Evolutionary conservation across 371 early-diverging fungal genomes (phyloP).

Genomic region (Mortierella sp.): DNA sequence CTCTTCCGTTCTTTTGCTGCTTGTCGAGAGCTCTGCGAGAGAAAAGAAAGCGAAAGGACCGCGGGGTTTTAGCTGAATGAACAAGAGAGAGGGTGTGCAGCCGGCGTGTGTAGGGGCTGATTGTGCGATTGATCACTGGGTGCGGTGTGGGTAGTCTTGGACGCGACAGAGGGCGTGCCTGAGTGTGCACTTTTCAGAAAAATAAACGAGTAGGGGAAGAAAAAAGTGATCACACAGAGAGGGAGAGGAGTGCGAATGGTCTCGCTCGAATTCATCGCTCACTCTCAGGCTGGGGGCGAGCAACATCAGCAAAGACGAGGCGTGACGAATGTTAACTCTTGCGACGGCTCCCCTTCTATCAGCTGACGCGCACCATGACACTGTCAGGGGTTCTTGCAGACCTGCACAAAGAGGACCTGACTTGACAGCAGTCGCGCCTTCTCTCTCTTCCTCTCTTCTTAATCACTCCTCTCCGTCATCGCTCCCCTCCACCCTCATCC

Average conservation of each 20-base stretch:
- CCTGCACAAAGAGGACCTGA: background rate
- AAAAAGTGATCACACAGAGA: conserved; percentile 10
- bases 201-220: background rate
- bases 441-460: conserved; percentile 2
- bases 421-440: background rate
- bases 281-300: background rate
- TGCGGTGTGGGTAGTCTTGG: background rate
- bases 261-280: background rate
- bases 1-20: background rate
- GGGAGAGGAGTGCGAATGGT: conserved; percentile 6
- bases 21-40: background rate
- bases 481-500: background rate
- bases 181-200: background rate
- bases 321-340: background rate
- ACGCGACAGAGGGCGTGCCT: conserved; percentile 13
- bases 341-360: background rate
- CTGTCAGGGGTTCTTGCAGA: background rate
- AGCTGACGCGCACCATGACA: background rate
- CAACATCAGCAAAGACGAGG: background rate
- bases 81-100: background rate
- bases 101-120: background rate
- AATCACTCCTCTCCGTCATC: conserved; percentile 7
- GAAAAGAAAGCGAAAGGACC: background rate
- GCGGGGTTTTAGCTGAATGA: background rate
- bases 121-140: background rate